Conservation (phyloP, 495 filamentous ascomycete genomes). For the Tuber brumale region DNA sequence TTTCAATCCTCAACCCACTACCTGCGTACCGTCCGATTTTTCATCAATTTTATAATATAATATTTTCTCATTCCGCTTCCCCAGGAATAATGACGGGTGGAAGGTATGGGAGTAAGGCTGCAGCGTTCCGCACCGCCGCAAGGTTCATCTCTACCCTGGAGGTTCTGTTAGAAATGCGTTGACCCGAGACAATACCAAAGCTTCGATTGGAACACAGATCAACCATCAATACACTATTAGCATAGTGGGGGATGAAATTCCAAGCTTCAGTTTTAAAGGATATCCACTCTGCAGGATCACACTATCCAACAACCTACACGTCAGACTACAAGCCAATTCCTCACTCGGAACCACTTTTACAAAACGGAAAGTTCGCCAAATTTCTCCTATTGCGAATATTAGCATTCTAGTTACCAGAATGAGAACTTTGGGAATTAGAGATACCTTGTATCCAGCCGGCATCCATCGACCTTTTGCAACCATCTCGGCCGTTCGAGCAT, state of each 20-base stretch:
- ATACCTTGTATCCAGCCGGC: slow-evolving; percentile 95
- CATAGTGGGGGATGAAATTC: not conserved
- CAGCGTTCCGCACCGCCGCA: not conserved
- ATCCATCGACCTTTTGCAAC: slow-evolving; percentile 95
- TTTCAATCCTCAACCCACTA: not conserved
- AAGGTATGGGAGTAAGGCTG: not conserved
- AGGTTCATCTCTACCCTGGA: slow-evolving; percentile 5
- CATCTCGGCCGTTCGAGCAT: slow-evolving; percentile 83
- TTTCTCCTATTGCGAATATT: slow-evolving; percentile 67
- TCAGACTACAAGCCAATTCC: not conserved
- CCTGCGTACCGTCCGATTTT: not conserved
- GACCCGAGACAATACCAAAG: not conserved
- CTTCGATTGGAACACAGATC: not conserved
- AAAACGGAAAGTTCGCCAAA: slow-evolving; percentile 92
- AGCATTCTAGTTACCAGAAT: slow-evolving; percentile 5
- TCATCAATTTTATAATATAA: not conserved
- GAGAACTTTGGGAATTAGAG: not conserved
- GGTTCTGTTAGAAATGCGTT: slow-evolving; percentile 2
- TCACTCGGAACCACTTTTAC: slow-evolving; percentile 48
- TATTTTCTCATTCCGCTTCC: not conserved
- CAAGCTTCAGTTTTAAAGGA: not conserved
- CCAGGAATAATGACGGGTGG: not conserved
- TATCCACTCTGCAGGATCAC: slow-evolving; percentile 1
- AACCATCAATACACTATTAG: slow-evolving; percentile 2
- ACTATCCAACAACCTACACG: not conserved